Evolutionary conservation across 2,329 filamentous ascomycete genomes (phyloP).

Genomic region (Botryotinia calthae): DNA sequence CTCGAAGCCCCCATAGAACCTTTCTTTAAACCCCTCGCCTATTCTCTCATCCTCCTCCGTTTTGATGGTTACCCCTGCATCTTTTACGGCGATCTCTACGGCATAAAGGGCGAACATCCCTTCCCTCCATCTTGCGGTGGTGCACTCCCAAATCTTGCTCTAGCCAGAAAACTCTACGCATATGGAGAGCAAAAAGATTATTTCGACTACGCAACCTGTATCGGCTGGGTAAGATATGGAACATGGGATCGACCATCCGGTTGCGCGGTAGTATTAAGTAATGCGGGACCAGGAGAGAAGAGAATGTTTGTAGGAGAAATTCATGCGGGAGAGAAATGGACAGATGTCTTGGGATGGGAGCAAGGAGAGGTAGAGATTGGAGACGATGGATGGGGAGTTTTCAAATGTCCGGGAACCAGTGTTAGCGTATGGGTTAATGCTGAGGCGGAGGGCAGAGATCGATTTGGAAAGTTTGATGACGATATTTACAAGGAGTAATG

Average conservation of each 20-base stretch:
- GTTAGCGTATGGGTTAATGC: constrained; percentile 62
- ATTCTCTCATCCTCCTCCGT: constrained; percentile 67
- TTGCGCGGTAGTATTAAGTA: constrained; percentile 57
- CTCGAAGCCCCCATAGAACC: constrained; percentile 60
- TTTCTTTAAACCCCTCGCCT: constrained; percentile 70
- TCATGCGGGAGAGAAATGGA: constrained; percentile 61
- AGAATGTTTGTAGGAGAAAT: constrained; percentile 60
- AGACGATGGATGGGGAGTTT: constrained; percentile 56
- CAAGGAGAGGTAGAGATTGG: constrained; percentile 57
- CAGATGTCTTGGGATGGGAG: constrained; percentile 57
- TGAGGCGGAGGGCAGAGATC: constrained; percentile 50
- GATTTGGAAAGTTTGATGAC: constrained; percentile 42
- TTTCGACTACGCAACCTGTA: constrained; percentile 57
- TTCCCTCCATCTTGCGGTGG: constrained; percentile 53
- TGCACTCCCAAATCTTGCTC: constrained; percentile 56
- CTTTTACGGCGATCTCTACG: constrained; percentile 70
- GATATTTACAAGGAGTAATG: constrained; percentile 15
- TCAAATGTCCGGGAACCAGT: constrained; percentile 53
- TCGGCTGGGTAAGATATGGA: constrained; percentile 56
- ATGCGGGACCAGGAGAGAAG: constrained; percentile 48
- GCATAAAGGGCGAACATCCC: constrained; percentile 49
- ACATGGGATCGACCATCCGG: constrained; percentile 49
- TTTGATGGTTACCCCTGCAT: constrained; percentile 62
- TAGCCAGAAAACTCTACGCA: constrained; percentile 63
- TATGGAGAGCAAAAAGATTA: constrained; percentile 66